Base-by-base conservation (phyloP, 106 monocot species). In the Allium cepa region DNA sequence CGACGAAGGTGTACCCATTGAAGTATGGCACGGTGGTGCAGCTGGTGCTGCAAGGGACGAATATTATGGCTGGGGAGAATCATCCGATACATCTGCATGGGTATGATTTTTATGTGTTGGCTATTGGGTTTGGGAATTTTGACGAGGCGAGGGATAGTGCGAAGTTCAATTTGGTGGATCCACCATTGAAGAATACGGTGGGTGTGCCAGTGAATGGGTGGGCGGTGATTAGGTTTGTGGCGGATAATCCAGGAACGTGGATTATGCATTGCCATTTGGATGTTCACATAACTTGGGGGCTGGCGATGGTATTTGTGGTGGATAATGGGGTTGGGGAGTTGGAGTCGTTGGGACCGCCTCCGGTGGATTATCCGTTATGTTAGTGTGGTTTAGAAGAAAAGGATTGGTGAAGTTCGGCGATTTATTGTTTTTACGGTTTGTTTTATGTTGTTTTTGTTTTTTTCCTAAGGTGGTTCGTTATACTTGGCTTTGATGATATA, bases 21-120 rank as follows among this genome's bases (percentile, higher is more conserved):
- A 76, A 70, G 66, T 90, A 63, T 28, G 83, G 83, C 14, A 49
- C 85, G 0, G 78, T 72, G 10, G 83, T 86, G 49, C 78, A 90
- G 50, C 26, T 90, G 17, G 90, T 90, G 57, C 45, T 86, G 59
- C 90, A 90, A 71, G 90, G 69, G 36, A 90, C 90, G 10, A 80
- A 77, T 50, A 90, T 90, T 2, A 15, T 81, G n/a, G 71, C 64
- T 0, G 75, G 68, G 0, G 90, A 90, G 70, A 78, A 81, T 60
- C 90, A 90, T 53, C 90, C 90, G 4, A 80, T 90, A 48, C 90
- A 90, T 63, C 67, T 90, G 49, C 90, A 90, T 16, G 90, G 86
- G 1, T 86, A 81, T 74, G 59, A 83, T 8, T 90, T 90, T 73
- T 90, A 79, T 65, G 73, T 86, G 8, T 69, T 90, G 2, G 90